Conservation (phyloP, 441 rosid species). For the Euphorbia corollata region DNA sequence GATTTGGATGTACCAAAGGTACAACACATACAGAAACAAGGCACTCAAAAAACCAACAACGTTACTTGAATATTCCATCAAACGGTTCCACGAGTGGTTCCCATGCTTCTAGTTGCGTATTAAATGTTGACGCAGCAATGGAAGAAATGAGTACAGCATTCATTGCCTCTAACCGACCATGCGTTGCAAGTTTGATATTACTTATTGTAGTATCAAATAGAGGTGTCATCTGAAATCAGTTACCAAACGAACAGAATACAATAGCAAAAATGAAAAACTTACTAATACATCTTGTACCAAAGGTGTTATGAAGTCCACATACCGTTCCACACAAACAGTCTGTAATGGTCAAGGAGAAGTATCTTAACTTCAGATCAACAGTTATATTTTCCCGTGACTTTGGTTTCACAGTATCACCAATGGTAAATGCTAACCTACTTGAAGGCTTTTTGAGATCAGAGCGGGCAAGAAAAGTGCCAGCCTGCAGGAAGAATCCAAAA, state of each 20-base stretch:
- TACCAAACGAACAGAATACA: conserved; percentile 16
- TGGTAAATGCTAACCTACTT: conserved; percentile 62
- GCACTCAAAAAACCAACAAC: conserved; percentile 15
- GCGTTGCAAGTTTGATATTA: conserved; percentile 94
- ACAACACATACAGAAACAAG: neutral
- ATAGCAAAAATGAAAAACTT: neutral
- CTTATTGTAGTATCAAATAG: conserved; percentile 80
- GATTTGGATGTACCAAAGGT: conserved; percentile 8
- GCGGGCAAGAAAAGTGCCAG: conserved; percentile 94
- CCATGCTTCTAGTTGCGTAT: conserved; percentile 94
- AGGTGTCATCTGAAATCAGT: conserved; percentile 78
- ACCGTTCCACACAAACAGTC: conserved; percentile 97
- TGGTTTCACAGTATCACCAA: conserved; percentile 86
- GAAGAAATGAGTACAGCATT: conserved; percentile 91
- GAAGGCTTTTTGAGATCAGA: conserved; percentile 88
- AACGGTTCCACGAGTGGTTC: conserved; percentile 98
- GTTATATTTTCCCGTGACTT: conserved; percentile 77
- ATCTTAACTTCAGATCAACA: conserved; percentile 81
- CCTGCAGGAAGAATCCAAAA: conserved; percentile 42
- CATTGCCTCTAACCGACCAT: conserved; percentile 93
- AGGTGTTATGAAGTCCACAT: conserved; percentile 25
- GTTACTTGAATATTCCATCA: conserved; percentile 98
- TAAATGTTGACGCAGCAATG: conserved; percentile 94
- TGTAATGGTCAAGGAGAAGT: conserved; percentile 76
- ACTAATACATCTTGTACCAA: conserved; percentile 11